Base-by-base conservation (phyloP, 1,139 yeast genomes). In the Kurtzmaniella quercitrusa region DNA sequence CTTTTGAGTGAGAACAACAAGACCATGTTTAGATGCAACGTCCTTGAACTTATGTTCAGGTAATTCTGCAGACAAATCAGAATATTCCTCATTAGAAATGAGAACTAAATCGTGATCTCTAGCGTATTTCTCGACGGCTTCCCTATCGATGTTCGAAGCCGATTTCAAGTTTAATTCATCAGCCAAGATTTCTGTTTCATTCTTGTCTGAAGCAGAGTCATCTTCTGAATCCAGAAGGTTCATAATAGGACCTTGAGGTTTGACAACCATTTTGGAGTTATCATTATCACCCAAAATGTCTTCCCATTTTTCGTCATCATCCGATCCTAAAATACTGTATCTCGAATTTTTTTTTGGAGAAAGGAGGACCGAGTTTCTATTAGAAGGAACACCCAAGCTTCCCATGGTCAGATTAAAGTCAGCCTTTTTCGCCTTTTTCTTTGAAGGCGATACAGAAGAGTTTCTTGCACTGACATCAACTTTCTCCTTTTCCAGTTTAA, bases 121-220 rank as follows among this genome's bases (percentile, higher is more conserved):
- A 1, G 83, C 84, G 51, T 74, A 80, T 18, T 63, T 58, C 46
- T 73, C 74, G 18, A 78, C 61, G 30, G 74, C 74, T 2, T 56
- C 60, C 51, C 60, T 60, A 1, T 71, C 51, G 15, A 22, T 22
- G 7, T 8, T 30, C n/a, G 23, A 9, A 8, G 26, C 26, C 20
- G 18, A 17, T 11, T 37, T 18, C 11, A 19, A 39, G 12, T 34
- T 16, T 3, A 33, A 19, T 20, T 32, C 18, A 9, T 34, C 26
- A 19, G 36, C 38, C 23, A 39, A 35, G 14, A 38, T 20, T 4
- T 30, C 36, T 5, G 35, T 33, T 15, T 51, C 49, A 33, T 47
- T 17, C 52, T 23, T 22, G n/a, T 38, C 41, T 2, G 42, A 48
- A 33, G 47, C 51, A 15, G 46, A 36, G 7, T 47, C 48, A 30